phyloP scores from a whole-genome alignment of 2,329 filamentous ascomycete species.

The Trichophyton equinum region DNA sequence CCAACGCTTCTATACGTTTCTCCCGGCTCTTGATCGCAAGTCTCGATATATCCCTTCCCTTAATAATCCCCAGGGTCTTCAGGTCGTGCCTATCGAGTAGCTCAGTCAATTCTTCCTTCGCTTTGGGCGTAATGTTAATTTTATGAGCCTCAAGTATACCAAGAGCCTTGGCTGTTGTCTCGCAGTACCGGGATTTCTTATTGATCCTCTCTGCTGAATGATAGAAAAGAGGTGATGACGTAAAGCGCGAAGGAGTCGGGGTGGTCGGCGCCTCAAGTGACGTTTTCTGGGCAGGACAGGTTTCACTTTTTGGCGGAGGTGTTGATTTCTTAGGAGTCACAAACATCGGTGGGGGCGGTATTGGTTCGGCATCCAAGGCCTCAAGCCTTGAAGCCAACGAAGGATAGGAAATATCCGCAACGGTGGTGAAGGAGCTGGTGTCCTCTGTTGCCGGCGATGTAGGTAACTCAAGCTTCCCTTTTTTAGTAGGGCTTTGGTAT shows the following conservation, averaged over 20 bases:
- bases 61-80: conserved; percentile 47
- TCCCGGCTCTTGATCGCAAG: conserved; percentile 52
- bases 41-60: conserved; percentile 55
- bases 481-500: conserved; percentile 1
- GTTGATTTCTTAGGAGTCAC: background rate
- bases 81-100: conserved; percentile 46
- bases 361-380: background rate
- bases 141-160: conserved; percentile 25
- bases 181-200: conserved; percentile 15
- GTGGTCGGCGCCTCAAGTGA: background rate
- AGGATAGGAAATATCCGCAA: background rate
- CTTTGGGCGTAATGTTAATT: conserved; percentile 23
- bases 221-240: conserved; percentile 18
- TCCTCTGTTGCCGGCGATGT: background rate
- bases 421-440: background rate
- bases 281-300: background rate
- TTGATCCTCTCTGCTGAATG: background rate
- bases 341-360: background rate
- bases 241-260: conserved; percentile 11
- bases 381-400: background rate
- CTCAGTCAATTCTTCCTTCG: conserved; percentile 25
- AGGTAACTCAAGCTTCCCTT: background rate
- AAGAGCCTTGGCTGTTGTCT: conserved; percentile 20
- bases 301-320: background rate
- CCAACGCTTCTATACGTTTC: conserved; percentile 51